Evolutionary conservation across 306 rosid species (phyloP), one percentile per base, ranked within the genome.

Genomic region (Acacia crassicarpa): DNA sequence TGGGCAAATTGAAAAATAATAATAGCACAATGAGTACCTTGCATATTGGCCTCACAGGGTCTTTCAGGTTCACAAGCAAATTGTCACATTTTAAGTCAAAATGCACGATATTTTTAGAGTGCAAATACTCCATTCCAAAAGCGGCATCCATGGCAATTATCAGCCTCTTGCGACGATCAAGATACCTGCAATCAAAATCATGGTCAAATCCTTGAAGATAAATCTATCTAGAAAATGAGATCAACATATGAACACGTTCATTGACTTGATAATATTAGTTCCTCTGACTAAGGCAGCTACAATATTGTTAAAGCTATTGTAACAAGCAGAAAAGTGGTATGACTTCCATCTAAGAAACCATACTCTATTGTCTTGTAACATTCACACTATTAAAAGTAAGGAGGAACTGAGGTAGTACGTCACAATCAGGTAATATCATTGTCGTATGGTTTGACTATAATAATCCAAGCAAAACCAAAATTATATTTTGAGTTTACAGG

Each of bases 141-240:
- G 98, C 97, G 49, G 97, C 98, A 83, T 94, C 98, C 97, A 92
- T 94, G 48, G 98, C 97, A 87, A 94, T 94, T 68, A 94, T 89
- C 83, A 94, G 87, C 73, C 93, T 84, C 90, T 92, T 94, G 61
- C 98, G 95, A 79, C 92, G 92, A 85, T 94, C 98, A 63, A 94
- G 91, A 83, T 85, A 80, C 92, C 97, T 94, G 84, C 69, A 84
- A 61, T 68, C 16, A 77, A 25, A 59, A 80, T 46, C 54, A 61
- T 58, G 69, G 46, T 38, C 23, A 10, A 35, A 69, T 68, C 75
- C 61, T 75, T 75, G 48, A 54, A 73, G 70, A 20, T 46, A 84
- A 38, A 78, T 20, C 77, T 77, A 43, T 72, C 13, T 20, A 54
- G 22, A 77, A 77, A 48, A 59, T 61, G 78, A 72, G 61, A 74